Evolutionary conservation across 2,329 filamentous ascomycete species (phyloP), one percentile per base, ranked within the genome.

Genomic region (Cadophora gregata): DNA sequence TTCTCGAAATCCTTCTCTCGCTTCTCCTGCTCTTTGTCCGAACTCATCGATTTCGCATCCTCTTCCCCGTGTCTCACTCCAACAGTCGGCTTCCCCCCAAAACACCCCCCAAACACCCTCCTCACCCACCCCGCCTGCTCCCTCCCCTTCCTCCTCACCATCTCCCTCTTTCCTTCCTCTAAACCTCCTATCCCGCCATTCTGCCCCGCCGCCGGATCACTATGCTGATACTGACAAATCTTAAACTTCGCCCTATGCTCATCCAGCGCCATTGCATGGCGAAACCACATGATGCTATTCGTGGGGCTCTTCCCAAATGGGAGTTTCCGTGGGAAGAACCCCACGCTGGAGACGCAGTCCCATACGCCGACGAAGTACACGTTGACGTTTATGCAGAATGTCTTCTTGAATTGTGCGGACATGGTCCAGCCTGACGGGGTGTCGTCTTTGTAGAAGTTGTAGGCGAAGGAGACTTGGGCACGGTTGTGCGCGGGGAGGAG

Each of bases 401-500:
- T 81, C 51, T 74, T 75, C 68, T 81, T 82, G 77, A 82, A 82
- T 10, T 80, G 77, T 5, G 66, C 71, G 62, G 77, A 80, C 76
- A 80, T 79, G 62, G 78, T 75, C 78, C 78, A 80, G 7, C 80
- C 80, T 7, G 78, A 67, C 2, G 70, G 62, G 0, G 75, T 73
- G 64, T 82, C 79, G 64, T 81, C 75, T 59, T 80, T 80, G 74
- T 81, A 83, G 72, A 80, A 80, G 36, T 80, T 70, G 69, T 82
- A 83, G 9, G 81, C 81, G 68, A 82, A 81, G 6, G 71, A 72
- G 12, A 82, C 71, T 64, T 81, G 80, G 3, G 76, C 74, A 0
- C 59, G 91, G 72, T 96, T 96, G 12, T 93, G 92, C 6, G 42
- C 47, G 2, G 71, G 72, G 75, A 81, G 63, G 68, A 77, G 70